Conservation (phyloP, 495 filamentous ascomycete species). For the Lasiosphaeria ovina region DNA sequence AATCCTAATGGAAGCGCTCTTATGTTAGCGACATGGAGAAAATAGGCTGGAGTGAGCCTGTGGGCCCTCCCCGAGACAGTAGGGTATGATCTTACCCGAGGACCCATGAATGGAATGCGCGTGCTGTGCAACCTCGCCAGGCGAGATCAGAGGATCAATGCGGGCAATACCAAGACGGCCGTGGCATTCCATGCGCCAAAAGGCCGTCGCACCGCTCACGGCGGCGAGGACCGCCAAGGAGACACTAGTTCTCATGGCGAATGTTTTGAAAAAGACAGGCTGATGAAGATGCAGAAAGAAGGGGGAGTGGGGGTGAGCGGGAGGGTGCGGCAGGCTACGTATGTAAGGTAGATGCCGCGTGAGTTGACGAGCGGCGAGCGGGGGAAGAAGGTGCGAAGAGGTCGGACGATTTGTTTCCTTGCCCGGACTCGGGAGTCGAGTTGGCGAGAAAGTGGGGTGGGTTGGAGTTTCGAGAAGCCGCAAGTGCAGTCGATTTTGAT, state of each 20-base stretch:
- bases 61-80: background rate
- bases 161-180: conserved; percentile 63
- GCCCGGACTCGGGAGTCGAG: background rate
- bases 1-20: conserved; percentile 42
- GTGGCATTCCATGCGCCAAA: conserved; percentile 86
- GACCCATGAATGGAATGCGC: conserved; percentile 75
- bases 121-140: conserved; percentile 59
- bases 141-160: conserved; percentile 68
- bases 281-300: conserved; percentile 2
- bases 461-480: background rate
- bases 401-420: conserved; percentile 3
- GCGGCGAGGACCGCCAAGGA: conserved; percentile 28
- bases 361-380: background rate
- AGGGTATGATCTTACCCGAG: conserved; percentile 37
- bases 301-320: background rate
- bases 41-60: background rate
- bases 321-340: background rate
- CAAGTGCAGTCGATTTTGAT: background rate
- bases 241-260: conserved; percentile 31
- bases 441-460: background rate
- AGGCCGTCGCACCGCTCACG: conserved; percentile 53
- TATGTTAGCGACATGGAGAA: conserved; percentile 6
- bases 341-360: background rate
- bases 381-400: background rate
- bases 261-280: conserved; percentile 14